Evolutionary conservation across 2,329 filamentous ascomycete genomes (phyloP), one percentile per base, ranked within the genome.

Genomic region (Trichothecium roseum): DNA sequence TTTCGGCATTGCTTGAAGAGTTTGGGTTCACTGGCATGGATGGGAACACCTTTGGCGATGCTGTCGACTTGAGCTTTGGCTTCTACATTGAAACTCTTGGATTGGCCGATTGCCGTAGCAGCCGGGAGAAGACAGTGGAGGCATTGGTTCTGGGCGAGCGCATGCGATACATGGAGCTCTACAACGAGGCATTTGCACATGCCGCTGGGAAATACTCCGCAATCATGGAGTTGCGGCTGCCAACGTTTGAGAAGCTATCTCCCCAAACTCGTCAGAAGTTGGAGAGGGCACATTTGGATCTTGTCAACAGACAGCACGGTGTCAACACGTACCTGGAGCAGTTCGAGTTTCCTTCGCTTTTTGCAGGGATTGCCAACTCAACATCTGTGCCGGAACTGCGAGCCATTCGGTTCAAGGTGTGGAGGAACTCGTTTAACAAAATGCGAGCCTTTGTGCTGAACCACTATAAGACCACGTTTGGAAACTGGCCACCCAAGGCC

Each of bases 141-240:
- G 84, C 81, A 0, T 70, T 96, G 32, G 72, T 96, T n/a, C 66
- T 98, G 9, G 88, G 84, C 37, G 89, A 98, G 60, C 74, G 75
- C 27, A 84, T 96, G 78, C 79, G 80, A 39, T 94, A 75, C 32
- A 74, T 81, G 48, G 71, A 79, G 7, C 69, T 98, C 3, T 96
- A 94, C 59, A 85, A 84, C 39, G 87, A 95, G 56, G 86, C 85
- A 0, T 96, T 95, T 50, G 78, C 87, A 5, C 91, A 96, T 55
- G 86, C 81, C 1, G 86, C 84, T 8, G 91, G 89, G 34, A 93
- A 91, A 57, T 85, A 89, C 40, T 73, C 84, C 15, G 69, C 86
- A 22, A 75, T 87, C 40, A 69, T 78, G 37, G 65, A 71, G 3
- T 60, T 87, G 32, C 72, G 77, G 30, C 78, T 76, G 34, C 74